These are phyloP conservation scores for Hippophae gyantsensis DNA, from an alignment of 306 rosid species.

Conservation along the genomic window DNA sequence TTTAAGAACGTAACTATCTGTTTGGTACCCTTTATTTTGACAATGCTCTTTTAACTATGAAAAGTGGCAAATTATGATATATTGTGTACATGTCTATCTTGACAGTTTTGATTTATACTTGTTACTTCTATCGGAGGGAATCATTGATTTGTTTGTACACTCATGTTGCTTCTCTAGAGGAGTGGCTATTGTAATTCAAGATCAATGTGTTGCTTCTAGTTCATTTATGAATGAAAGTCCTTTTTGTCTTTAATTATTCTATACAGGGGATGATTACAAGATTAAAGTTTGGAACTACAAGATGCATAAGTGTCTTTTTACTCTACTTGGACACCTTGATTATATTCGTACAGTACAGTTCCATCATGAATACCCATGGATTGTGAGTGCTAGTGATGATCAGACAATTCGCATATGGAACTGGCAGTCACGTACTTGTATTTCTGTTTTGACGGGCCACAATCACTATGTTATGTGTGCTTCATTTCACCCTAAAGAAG, in stretches of 20 bases:
- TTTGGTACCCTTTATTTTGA: too few relatives aligned
- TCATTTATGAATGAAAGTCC: neutral
- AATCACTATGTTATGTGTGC: slow-evolving; percentile 99
- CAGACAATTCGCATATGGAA: slow-evolving; percentile 98
- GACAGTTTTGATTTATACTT: neutral
- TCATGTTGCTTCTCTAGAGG: neutral
- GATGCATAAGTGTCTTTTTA: slow-evolving; percentile 87
- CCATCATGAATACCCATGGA: slow-evolving; percentile 95
- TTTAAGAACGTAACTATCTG: too few relatives aligned
- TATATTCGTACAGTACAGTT: slow-evolving; percentile 93
- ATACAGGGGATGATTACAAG: slow-evolving; percentile 95
- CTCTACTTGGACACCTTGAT: slow-evolving; percentile 95
- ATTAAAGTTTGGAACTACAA: slow-evolving; percentile 99
- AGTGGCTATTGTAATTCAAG: too few relatives aligned
- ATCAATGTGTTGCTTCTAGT: neutral
- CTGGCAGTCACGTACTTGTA: slow-evolving; percentile 97
- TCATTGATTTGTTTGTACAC: neutral
- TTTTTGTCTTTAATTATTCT: slow-evolving; percentile 7
- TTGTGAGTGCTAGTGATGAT: slow-evolving; percentile 97
- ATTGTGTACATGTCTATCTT: neutral
- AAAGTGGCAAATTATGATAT: neutral
- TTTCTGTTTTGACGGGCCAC: slow-evolving; percentile 94
- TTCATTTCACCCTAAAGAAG: slow-evolving; percentile 87
- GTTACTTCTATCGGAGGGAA: neutral
- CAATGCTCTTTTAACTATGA: too few relatives aligned